Conservation (phyloP, 2,329 filamentous ascomycete genomes). For the Piedraia hortae region DNA sequence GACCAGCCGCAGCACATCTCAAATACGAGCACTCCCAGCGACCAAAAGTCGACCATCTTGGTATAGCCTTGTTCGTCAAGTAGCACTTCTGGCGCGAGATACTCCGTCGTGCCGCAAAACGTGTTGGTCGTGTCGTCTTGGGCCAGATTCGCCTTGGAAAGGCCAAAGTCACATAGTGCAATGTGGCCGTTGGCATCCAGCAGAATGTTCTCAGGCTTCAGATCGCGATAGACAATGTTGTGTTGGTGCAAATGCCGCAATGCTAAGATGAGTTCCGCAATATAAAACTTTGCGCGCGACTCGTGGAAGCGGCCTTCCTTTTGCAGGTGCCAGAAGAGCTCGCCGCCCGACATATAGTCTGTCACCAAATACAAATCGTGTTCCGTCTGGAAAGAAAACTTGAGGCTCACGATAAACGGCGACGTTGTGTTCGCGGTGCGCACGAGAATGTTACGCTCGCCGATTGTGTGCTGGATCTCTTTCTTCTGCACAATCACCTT, state of each 20-base stretch:
- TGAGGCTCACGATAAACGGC: conserved; percentile 89
- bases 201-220: conserved; percentile 94
- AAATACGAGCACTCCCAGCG: conserved; percentile 83
- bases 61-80: conserved; percentile 93
- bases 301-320: conserved; percentile 92
- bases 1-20: conserved; percentile 99
- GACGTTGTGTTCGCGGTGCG: conserved; percentile 88
- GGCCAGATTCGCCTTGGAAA: conserved; percentile 90
- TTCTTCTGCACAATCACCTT: conserved; percentile 99
- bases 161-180: conserved; percentile 84
- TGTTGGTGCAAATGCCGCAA: conserved; percentile 88
- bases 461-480: conserved; percentile 88
- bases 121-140: conserved; percentile 97
- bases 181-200: conserved; percentile 95
- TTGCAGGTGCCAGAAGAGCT: conserved; percentile 95
- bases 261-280: conserved; percentile 84
- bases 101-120: conserved; percentile 95
- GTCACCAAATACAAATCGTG: conserved; percentile 95
- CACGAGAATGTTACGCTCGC: conserved; percentile 89
- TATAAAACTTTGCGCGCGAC: conserved; percentile 90
- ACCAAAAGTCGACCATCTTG: conserved; percentile 99
- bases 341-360: conserved; percentile 96
- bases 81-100: conserved; percentile 81
- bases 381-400: conserved; percentile 95
- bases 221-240: conserved; percentile 89